phyloP scores from a whole-genome alignment of 2,329 filamentous ascomycete genomes.

The Exophiala mesophila region DNA sequence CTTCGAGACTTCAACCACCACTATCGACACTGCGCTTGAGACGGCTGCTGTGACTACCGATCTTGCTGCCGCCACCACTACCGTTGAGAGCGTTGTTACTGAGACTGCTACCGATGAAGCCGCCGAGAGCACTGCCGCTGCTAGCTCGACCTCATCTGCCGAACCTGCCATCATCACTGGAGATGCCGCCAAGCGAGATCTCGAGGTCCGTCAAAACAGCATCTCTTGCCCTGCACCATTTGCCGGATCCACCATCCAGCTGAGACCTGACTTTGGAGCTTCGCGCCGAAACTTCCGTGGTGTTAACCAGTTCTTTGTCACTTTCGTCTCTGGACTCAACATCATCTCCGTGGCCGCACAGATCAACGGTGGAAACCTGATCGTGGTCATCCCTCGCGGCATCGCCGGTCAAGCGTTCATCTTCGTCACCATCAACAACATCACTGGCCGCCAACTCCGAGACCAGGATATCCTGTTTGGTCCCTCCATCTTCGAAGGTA shows the following conservation, averaged over 20 bases:
- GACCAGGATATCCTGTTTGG: constrained; percentile 24
- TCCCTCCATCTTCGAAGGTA: constrained; percentile 25
- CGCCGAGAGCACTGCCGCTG: constrained; percentile 1
- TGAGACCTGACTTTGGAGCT: constrained; percentile 21
- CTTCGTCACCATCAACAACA: constrained; percentile 23
- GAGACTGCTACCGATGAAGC: constrained; percentile 4
- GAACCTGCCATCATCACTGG: not conserved
- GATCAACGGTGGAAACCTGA: constrained; percentile 11
- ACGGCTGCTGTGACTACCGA: constrained; percentile 1
- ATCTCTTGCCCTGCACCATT: constrained; percentile 11
- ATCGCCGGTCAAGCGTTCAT: constrained; percentile 24
- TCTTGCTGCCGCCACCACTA: constrained; percentile 2
- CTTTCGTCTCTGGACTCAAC: constrained; percentile 24
- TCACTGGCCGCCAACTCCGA: constrained; percentile 16
- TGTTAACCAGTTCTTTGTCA: constrained; percentile 17
- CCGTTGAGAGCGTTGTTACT: not conserved
- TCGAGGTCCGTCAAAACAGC: not conserved
- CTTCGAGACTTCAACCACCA: not conserved
- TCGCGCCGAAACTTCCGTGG: constrained; percentile 13
- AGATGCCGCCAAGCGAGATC: not conserved
- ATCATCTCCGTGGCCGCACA: constrained; percentile 16
- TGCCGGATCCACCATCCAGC: constrained; percentile 17
- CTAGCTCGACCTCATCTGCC: not conserved
- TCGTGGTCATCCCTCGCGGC: constrained; percentile 15
- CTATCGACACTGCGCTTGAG: not conserved